Evolutionary conservation across 1,139 yeast species (phyloP).

Genomic region (Yarrowia galli): DNA sequence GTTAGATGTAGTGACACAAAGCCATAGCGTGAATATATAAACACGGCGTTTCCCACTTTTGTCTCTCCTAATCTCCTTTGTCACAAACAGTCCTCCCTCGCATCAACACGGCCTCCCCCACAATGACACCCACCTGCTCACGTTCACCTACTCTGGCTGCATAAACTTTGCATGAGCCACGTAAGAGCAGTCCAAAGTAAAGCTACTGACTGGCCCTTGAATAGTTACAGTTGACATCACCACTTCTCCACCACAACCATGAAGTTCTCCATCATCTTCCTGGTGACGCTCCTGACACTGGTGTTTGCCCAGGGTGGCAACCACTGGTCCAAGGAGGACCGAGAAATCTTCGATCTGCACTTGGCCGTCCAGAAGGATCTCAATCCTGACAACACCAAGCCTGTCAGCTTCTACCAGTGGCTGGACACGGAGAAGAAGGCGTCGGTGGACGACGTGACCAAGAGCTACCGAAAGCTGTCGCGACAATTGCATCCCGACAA

Average conservation of each 20-base stretch:
- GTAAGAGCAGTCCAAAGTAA: neutral
- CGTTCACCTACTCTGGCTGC: conserved; percentile 10
- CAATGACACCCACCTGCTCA: too few species aligned
- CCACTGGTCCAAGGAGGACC: conserved; percentile 66
- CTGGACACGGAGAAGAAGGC: conserved; percentile 53
- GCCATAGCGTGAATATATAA: too few species aligned
- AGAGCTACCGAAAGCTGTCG: conserved; percentile 75
- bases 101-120: too few species aligned
- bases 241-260: conserved; percentile 4
- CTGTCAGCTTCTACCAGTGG: conserved; percentile 68
- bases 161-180: conserved; percentile 37
- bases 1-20: too few species aligned
- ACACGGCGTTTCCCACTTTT: too few species aligned
- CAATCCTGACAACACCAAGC: conserved; percentile 54
- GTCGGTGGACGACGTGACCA: conserved; percentile 66
- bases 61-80: too few species aligned
- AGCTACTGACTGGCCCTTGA: too few species aligned
- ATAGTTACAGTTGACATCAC: too few species aligned
- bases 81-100: too few species aligned
- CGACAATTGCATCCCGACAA: conserved; percentile 86
- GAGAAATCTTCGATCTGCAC: conserved; percentile 80
- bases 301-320: conserved; percentile 44
- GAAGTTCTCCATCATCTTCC: conserved; percentile 37
- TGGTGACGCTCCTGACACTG: conserved; percentile 37
- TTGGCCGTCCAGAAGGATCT: conserved; percentile 69